phyloP scores from a whole-genome alignment of 441 rosid genomes.

The Gossypium schwendimanii region DNA sequence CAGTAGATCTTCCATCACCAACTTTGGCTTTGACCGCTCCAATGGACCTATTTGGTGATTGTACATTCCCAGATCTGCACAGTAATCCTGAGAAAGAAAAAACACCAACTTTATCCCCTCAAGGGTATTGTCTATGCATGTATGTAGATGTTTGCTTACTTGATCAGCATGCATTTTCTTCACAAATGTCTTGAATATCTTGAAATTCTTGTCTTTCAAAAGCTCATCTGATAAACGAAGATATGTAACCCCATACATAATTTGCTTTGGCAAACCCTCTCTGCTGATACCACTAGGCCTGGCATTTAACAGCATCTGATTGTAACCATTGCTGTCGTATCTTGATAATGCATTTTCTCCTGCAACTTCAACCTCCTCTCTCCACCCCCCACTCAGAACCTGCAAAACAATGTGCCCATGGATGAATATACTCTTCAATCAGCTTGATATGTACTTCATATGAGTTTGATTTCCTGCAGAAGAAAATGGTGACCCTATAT shows the following conservation, averaged over 20 bases:
- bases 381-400: slow-evolving; percentile 70
- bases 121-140: not conserved
- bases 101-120: too few relatives aligned
- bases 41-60: slow-evolving; percentile 40
- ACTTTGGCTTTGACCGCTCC: slow-evolving; percentile 37
- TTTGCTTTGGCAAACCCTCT: slow-evolving; percentile 40
- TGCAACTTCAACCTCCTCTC: slow-evolving; percentile 60
- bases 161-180: slow-evolving; percentile 79
- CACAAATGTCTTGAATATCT: slow-evolving; percentile 56
- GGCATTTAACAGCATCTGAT: slow-evolving; percentile 67
- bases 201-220: slow-evolving; percentile 35
- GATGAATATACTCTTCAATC: not conserved
- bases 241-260: slow-evolving; percentile 62
- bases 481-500: not conserved
- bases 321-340: slow-evolving; percentile 57
- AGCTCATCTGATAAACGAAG: slow-evolving; percentile 51
- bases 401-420: slow-evolving; percentile 16
- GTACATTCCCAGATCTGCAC: slow-evolving; percentile 49
- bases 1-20: slow-evolving; percentile 39
- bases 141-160: slow-evolving; percentile 26
- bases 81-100: slow-evolving; percentile 26
- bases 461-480: not conserved
- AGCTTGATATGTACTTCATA: too few relatives aligned
- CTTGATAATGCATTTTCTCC: slow-evolving; percentile 77
- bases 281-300: slow-evolving; percentile 64